These are phyloP conservation scores for Mallotus nudiflorus DNA, from an alignment of 345 rosid species.

Conservation along the genomic window DNA sequence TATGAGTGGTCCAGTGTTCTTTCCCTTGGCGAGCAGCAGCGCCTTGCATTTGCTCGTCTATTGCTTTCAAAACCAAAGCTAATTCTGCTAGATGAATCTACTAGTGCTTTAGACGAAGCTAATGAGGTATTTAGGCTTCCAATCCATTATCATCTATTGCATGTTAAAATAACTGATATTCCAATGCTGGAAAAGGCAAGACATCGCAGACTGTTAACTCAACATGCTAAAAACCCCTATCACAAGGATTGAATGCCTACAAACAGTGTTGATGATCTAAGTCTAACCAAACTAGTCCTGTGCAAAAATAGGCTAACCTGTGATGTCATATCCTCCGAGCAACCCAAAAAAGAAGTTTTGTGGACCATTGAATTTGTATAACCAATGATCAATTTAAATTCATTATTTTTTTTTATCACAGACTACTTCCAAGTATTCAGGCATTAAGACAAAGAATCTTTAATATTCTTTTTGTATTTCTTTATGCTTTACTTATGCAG, in stretches of 20 bases:
- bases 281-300: background rate
- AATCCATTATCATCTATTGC: background rate
- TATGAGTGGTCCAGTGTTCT: constrained; percentile 95
- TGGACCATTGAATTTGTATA: too few species aligned
- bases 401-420: background rate
- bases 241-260: too few species aligned
- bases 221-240: too few species aligned
- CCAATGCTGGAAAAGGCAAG: background rate
- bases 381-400: too few species aligned
- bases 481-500: constrained; percentile 34
- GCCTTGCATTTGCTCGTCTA: constrained; percentile 86
- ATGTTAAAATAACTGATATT: background rate
- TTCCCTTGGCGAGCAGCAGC: constrained; percentile 97
- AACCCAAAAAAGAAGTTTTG: too few species aligned
- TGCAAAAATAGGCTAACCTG: too few species aligned
- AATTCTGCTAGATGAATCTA: constrained; percentile 82
- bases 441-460: background rate
- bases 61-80: constrained; percentile 80
- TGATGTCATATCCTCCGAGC: too few species aligned
- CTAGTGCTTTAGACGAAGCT: constrained; percentile 90
- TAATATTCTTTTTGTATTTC: background rate
- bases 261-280: background rate
- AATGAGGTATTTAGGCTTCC: constrained; percentile 62
- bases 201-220: background rate
- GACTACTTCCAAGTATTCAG: background rate